phyloP scores from a whole-genome alignment of 306 rosid genomes.

The Cicer judaicum region DNA sequence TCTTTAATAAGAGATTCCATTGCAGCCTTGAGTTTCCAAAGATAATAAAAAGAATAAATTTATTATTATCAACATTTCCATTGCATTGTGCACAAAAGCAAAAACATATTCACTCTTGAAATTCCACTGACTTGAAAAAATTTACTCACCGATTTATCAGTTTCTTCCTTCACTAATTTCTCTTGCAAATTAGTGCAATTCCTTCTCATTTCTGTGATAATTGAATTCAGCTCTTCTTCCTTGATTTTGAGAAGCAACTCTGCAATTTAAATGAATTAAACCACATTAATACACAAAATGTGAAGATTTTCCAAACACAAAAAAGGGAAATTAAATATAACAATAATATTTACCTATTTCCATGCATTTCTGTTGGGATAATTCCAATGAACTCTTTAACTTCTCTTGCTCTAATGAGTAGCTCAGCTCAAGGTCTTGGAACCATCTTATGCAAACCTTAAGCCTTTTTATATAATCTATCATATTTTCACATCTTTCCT shows the following conservation, averaged over 20 bases:
- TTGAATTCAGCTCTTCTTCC: conserved; percentile 89
- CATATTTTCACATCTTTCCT: conserved; percentile 97
- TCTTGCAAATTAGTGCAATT: conserved; percentile 73
- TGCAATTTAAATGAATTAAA: conserved; percentile 44
- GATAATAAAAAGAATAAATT: conserved; percentile 27
- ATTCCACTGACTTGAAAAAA: conserved; percentile 23
- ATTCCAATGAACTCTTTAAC: conserved; percentile 66
- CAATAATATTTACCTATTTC: conserved; percentile 64
- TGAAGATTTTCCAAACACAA: conserved; percentile 1
- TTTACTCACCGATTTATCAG: conserved; percentile 76
- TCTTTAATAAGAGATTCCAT: conserved; percentile 78
- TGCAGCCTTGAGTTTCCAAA: conserved; percentile 62
- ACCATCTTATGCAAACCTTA: conserved; percentile 91
- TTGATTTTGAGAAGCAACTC: conserved; percentile 74
- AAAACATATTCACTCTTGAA: not conserved
- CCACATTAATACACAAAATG: conserved; percentile 22
- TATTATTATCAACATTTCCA: conserved; percentile 31
- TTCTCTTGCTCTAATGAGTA: conserved; percentile 83
- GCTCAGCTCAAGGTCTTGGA: conserved; percentile 87
- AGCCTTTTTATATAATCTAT: conserved; percentile 91
- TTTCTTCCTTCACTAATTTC: conserved; percentile 78
- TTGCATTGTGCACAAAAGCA: conserved; percentile 24
- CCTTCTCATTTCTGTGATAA: conserved; percentile 76
- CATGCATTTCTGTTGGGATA: conserved; percentile 67
- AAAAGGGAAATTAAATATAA: not conserved